Conservation (phyloP, 2,329 filamentous ascomycete species). For the Penicillium sp. region DNA sequence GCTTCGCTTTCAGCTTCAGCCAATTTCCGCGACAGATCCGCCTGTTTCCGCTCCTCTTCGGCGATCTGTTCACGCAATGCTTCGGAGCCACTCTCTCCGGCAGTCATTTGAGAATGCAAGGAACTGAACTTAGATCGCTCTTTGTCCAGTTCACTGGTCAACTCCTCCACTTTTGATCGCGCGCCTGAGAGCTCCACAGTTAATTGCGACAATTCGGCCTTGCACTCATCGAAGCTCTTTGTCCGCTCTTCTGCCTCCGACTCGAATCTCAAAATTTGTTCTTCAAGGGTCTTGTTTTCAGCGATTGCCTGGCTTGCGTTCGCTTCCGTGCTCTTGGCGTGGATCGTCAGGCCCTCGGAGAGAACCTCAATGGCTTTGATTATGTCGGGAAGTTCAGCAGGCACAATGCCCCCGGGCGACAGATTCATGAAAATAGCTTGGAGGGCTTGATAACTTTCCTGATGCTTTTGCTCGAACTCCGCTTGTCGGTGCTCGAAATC, state of each 20-base stretch:
- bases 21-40: slow-evolving; percentile 65
- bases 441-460: slow-evolving; percentile 54
- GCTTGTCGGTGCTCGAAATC: slow-evolving; percentile 52
- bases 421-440: slow-evolving; percentile 60
- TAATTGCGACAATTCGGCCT: slow-evolving; percentile 52
- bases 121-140: slow-evolving; percentile 67
- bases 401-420: slow-evolving; percentile 52
- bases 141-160: slow-evolving; percentile 57
- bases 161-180: slow-evolving; percentile 45
- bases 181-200: slow-evolving; percentile 53
- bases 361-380: slow-evolving; percentile 59
- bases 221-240: slow-evolving; percentile 52
- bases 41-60: slow-evolving; percentile 70
- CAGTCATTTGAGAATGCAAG: slow-evolving; percentile 69
- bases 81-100: slow-evolving; percentile 81
- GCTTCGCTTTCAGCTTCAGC: slow-evolving; percentile 73
- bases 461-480: slow-evolving; percentile 51
- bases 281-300: slow-evolving; percentile 61
- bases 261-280: slow-evolving; percentile 55
- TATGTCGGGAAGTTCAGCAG: slow-evolving; percentile 57
- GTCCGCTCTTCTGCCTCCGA: slow-evolving; percentile 56
- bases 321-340: slow-evolving; percentile 58
- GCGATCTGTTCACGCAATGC: slow-evolving; percentile 70
- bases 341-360: slow-evolving; percentile 59
- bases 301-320: slow-evolving; percentile 59